A percentile compares a stretch with the other conserved stretches of the same genome.
Evolutionary conservation across 2,329 filamentous ascomycete species (phyloP).

Genomic region (Fusarium incarnatum): DNA sequence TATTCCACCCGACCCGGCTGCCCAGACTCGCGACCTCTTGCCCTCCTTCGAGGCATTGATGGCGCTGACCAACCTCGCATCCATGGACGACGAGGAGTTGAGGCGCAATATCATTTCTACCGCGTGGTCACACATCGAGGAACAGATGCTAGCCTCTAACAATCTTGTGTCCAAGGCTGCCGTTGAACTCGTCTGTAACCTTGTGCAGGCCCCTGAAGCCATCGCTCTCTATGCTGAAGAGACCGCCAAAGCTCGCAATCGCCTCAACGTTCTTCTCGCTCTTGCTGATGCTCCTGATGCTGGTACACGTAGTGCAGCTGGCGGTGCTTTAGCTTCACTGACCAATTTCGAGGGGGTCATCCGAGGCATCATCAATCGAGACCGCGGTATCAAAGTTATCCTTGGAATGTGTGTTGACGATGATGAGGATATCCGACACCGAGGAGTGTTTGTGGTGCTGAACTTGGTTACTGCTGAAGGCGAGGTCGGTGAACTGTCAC

Average conservation of each 20-base stretch:
- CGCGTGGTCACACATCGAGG: slow-evolving; percentile 82
- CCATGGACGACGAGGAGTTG: slow-evolving; percentile 74
- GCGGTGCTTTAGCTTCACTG: slow-evolving; percentile 87
- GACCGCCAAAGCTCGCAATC: slow-evolving; percentile 73
- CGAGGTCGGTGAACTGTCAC: slow-evolving; percentile 70
- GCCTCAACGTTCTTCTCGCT: slow-evolving; percentile 86
- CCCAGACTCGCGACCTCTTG: slow-evolving; percentile 79
- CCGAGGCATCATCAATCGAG: slow-evolving; percentile 74
- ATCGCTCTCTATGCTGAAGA: slow-evolving; percentile 76
- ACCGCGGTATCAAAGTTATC: slow-evolving; percentile 80
- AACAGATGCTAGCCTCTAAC: slow-evolving; percentile 83
- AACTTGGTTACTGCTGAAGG: slow-evolving; percentile 78
- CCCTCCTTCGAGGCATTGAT: slow-evolving; percentile 92
- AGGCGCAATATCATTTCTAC: slow-evolving; percentile 77
- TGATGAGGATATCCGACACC: slow-evolving; percentile 73
- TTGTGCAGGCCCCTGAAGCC: slow-evolving; percentile 77
- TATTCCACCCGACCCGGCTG: slow-evolving; percentile 71
- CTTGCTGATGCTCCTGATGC: slow-evolving; percentile 87
- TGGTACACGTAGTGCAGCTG: slow-evolving; percentile 83
- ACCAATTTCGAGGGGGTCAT: slow-evolving; percentile 83
- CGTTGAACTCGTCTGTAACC: slow-evolving; percentile 91
- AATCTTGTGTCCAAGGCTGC: slow-evolving; percentile 81
- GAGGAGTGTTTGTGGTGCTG: slow-evolving; percentile 79
- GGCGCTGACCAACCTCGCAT: slow-evolving; percentile 93
- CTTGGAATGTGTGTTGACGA: slow-evolving; percentile 83